Evolutionary conservation across 495 filamentous ascomycete species (phyloP), one percentile per base, ranked within the genome.

Genomic region (Jackrogersella minutella): DNA sequence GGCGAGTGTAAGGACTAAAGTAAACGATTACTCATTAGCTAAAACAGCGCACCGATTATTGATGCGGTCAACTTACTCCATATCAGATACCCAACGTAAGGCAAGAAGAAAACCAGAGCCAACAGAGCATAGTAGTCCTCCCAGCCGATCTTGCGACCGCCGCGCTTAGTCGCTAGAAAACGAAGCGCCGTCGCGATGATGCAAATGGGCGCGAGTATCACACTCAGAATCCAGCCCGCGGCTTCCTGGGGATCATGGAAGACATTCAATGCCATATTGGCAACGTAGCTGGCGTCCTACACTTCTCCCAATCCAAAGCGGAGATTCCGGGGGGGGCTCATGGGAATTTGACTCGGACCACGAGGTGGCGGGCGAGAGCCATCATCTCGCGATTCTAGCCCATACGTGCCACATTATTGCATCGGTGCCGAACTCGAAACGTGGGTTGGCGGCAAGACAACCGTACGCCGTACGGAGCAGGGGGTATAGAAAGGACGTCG

Each of bases 41-140:
- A 46, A 10, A 5, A 3, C 21, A n/a, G 9, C 6, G 13, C 6
- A 6, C 7, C 21, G 40, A 44, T 9, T 24, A 9, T 6, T 24
- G 11, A 24, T 46, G 5, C 33, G 17, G 4, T 30, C 13, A 5
- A 31, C 46, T 50, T 33, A 33, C 46, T 50, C 46, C 46, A 50
- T 50, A 50, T 31, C 16, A 50, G n/a, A 30, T 33, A 50, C n/a
- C 46, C 44, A 41, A 28, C 31, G 21, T 19, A 65, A 1, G 37
- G 26, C 8, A 70, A 24, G 28, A 33, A 51, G 39, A 40, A 41
- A 0, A 62, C 19, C 5, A 64, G 50, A 6, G 67, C 61, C 1
- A 14, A n/a, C 3, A 70, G 34, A 13, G 67, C 61, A 36, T 47
- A 66, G 41, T 43, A 70, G 30, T 70, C 67, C 33, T 70, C 67